Evolutionary conservation across 495 filamentous ascomycete genomes (phyloP).

Genomic region (Venustampulla echinocandica): DNA sequence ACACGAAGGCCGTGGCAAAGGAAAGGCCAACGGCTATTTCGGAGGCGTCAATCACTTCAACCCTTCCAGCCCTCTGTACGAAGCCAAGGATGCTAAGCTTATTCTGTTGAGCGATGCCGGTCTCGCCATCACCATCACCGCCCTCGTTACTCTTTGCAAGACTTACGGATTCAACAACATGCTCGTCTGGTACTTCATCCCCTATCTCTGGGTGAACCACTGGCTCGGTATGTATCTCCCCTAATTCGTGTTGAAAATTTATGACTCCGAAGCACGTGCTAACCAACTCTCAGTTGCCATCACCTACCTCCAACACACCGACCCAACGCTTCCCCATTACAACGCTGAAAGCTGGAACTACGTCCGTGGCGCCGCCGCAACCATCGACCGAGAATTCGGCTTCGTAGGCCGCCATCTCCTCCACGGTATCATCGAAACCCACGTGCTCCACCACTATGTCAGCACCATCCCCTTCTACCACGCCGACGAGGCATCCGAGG

Average conservation of each 20-base stretch:
- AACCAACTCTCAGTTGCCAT: slow-evolving; percentile 55
- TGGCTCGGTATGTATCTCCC: slow-evolving; percentile 62
- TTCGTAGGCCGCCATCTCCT: slow-evolving; percentile 80
- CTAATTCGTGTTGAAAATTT: background rate
- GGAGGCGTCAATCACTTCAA: slow-evolving; percentile 91
- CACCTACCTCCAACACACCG: slow-evolving; percentile 88
- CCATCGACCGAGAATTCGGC: slow-evolving; percentile 82
- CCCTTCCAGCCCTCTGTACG: slow-evolving; percentile 79
- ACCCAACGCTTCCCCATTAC: slow-evolving; percentile 81
- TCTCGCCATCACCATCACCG: slow-evolving; percentile 46
- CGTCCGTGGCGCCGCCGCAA: slow-evolving; percentile 75
- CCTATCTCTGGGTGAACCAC: slow-evolving; percentile 98
- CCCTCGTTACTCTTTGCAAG: slow-evolving; percentile 50
- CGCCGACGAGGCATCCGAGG: slow-evolving; percentile 78
- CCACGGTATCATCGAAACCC: slow-evolving; percentile 88
- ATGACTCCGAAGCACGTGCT: background rate
- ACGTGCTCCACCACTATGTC: slow-evolving; percentile 85
- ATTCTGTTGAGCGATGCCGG: slow-evolving; percentile 81
- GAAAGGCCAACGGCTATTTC: slow-evolving; percentile 76
- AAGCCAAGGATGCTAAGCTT: slow-evolving; percentile 75
- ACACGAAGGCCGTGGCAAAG: slow-evolving; percentile 78
- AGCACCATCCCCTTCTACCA: slow-evolving; percentile 84
- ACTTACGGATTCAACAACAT: slow-evolving; percentile 80
- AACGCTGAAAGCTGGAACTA: slow-evolving; percentile 69
- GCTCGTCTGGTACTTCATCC: slow-evolving; percentile 85